Evolutionary conservation across 371 early-diverging fungal species (phyloP).

Genomic region (Syncephalis fuscata): DNA sequence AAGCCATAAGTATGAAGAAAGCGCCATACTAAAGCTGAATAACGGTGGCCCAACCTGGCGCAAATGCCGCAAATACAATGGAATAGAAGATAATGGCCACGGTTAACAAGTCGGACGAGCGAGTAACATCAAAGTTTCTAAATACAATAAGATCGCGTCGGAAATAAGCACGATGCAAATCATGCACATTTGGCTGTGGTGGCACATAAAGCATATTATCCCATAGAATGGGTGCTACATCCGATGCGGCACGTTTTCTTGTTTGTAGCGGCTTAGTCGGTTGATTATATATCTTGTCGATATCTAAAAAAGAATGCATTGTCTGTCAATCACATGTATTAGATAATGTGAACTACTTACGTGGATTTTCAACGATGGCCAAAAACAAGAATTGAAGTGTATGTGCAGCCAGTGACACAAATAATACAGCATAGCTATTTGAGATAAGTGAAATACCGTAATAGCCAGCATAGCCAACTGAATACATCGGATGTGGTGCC

Average conservation of each 20-base stretch:
- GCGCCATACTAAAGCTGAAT: slow-evolving; percentile 77
- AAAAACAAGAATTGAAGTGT: slow-evolving; percentile 78
- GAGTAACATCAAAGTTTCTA: slow-evolving; percentile 74
- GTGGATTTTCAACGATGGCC: slow-evolving; percentile 86
- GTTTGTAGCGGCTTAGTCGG: slow-evolving; percentile 23
- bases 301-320: too few species aligned
- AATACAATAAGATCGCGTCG: slow-evolving; percentile 76
- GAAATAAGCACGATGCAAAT: slow-evolving; percentile 26
- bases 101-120: slow-evolving; percentile 65
- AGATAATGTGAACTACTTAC: slow-evolving; percentile 15
- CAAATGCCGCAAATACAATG: slow-evolving; percentile 40
- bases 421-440: slow-evolving; percentile 76
- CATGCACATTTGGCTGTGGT: slow-evolving; percentile 1
- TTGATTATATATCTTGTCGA: slow-evolving; percentile 80
- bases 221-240: slow-evolving; percentile 6
- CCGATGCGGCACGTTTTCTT: slow-evolving; percentile 14
- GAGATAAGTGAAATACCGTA: slow-evolving; percentile 81
- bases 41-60: slow-evolving; percentile 24
- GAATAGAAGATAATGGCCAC: slow-evolving; percentile 57
- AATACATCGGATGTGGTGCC: slow-evolving; percentile 98
- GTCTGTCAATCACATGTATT: not conserved
- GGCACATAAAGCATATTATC: slow-evolving; percentile 8
- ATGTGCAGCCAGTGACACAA: slow-evolving; percentile 77
- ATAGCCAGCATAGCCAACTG: slow-evolving; percentile 90
- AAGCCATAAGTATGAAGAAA: slow-evolving; percentile 63